Base-by-base conservation (phyloP, 1,284 basidiomycete genomes). In the Boletellus deceptivus region DNA sequence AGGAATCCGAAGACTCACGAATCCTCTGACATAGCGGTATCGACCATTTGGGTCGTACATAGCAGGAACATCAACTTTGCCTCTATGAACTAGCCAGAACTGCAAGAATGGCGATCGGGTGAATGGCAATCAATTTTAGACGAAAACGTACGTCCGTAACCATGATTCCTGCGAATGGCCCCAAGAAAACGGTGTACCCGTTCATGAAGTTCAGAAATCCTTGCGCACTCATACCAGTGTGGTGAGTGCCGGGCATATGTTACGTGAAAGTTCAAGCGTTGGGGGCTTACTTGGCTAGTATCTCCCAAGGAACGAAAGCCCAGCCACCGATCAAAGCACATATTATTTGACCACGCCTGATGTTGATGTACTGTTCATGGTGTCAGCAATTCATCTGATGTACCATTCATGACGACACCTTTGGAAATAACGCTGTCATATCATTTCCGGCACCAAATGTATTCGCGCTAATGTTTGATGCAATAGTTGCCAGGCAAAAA, bases 101-200 rank as follows among this genome's bases (percentile, higher is more conserved):
- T 86, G 50, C 14, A 31, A 44, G 31, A 27, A 31, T 9, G 14
- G 50, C 8, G 11, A 49, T 55, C 40, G 50, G 46, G 29, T 16
- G 25, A 43, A 31, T 47, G 44, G 11, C 49, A 45, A n/a, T 52
- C 24, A 37, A 43, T 14, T 22, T 18, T 17, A n/a, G n/a, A 54
- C 46, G 20, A 38, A 22, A 24, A 68, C 78, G 61, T 55, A 86
- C 84, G 62, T 87, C 84, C 18, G 78, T 76, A n/a, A 84, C 72
- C 82, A 87, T 86, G 56, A 87, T 80, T 22, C 81, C 86, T 33
- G 84, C 83, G 59, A 88, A 84, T 5, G 86, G 84, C 2, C 84
- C 86, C 24, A 88, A 68, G 65, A 87, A 85, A 14, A 88, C 77
- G 1, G 84, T 83, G 59, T 86, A 88, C 8, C 83, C 84, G 29